Evolutionary conservation across 371 early-diverging fungal species (phyloP), one percentile per base, ranked within the genome.

Genomic region (Nosema muscidifuracis): DNA sequence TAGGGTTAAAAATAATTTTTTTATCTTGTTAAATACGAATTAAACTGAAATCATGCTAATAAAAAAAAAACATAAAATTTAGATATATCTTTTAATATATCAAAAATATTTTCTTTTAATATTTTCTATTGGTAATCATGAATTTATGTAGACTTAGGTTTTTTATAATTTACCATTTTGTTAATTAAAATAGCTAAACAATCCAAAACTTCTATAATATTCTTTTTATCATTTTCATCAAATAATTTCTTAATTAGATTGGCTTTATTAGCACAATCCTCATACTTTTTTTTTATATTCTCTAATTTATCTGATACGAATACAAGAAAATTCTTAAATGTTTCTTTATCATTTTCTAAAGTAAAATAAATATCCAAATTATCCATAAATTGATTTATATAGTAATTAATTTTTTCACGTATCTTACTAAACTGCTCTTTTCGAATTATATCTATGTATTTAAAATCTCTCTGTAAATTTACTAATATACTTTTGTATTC

Each of bases 371-470:
- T 28, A 1, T 56, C 28, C 1, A 75, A 3, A 44, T 44, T 62
- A 15, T 66, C 50, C 34, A 26, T 72, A 33, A 72, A 75, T 18
- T 60, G 12, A 9, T 33, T 28, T 18, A 78, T 75, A 31, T 66
- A 65, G 9, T 47, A 22, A 47, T 78, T 78, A 22, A 75, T 67
- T 68, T 55, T 73, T 13, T 67, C 75, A 28, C 61, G 51, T 3
- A 73, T 50, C 2, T 44, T 61, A 0, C 10, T 0, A n/a, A 75
- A 22, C n/a, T 75, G 65, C 36, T 65, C 65, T 24, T 64, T 72
- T 67, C 68, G 71, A 26, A 73, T 40, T 15, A 56, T 47, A 20
- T 75, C 51, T 1, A 78, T n/a, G 15, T 20, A n/a, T 26, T 51
- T 65, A 43, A 74, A 44, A 43, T 65, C 67, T 28, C 57, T 62